phyloP scores from a whole-genome alignment of 768 basidiomycete genomes.

The Roridomyces roridus region DNA sequence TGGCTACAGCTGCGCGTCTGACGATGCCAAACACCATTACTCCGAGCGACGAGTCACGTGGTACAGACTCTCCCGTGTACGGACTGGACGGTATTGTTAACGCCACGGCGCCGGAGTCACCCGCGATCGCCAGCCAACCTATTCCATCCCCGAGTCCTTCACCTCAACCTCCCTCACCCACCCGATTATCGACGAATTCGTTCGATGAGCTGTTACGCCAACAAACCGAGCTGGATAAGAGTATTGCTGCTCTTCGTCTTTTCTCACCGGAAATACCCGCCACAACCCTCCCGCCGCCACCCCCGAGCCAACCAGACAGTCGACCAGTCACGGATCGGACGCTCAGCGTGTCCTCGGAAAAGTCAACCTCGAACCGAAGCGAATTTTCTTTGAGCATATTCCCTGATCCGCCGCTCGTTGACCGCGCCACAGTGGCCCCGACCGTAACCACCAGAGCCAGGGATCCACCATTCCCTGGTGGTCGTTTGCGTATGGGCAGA shows the following conservation, averaged over 20 bases:
- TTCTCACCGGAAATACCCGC: constrained; percentile 38
- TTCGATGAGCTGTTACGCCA: constrained; percentile 62
- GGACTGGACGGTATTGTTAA: constrained; percentile 46
- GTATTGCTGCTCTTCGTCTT: constrained; percentile 61
- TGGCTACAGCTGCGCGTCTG: constrained; percentile 24
- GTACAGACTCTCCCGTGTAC: constrained; percentile 50
- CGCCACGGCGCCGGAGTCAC: constrained; percentile 21
- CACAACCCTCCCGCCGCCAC: constrained; percentile 10
- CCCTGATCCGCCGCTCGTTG: constrained; percentile 61
- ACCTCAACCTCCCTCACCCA: constrained; percentile 1
- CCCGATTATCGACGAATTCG: constrained; percentile 40
- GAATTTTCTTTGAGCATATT: constrained; percentile 79
- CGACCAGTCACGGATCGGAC: neutral
- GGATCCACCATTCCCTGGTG: constrained; percentile 1
- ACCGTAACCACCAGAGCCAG: neutral
- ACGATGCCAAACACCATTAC: constrained; percentile 11
- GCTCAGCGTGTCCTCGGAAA: constrained; percentile 17
- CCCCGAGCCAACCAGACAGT: neutral
- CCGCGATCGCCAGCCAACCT: constrained; percentile 12
- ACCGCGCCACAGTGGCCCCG: constrained; percentile 8
- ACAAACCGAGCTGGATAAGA: constrained; percentile 68
- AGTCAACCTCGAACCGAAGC: constrained; percentile 44
- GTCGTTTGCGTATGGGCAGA: neutral
- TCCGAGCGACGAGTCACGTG: constrained; percentile 3
- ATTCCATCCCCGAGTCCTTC: constrained; percentile 14